Evolutionary conservation across 176 grass and related monocot species (phyloP), one percentile per base, ranked within the genome.

Genomic region (Lolium perenne): DNA sequence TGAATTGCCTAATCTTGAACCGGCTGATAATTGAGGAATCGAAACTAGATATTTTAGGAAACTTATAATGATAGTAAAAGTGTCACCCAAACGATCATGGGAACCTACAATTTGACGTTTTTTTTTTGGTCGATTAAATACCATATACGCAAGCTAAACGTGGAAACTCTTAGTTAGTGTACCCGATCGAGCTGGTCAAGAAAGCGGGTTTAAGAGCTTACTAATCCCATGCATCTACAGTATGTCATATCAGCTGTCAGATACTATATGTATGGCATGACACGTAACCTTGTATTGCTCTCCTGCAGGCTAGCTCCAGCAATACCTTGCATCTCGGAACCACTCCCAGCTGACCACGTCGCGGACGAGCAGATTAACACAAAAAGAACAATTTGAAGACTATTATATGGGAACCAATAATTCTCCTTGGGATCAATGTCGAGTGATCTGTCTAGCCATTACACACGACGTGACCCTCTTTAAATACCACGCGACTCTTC

Each of bases 401-500:
- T 11, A 38, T 70, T 69, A 32, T 69, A 53, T 60, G 59, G 2
- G 2, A 0, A 7, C 70, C 49, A 81, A 76, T 80, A 89, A 76
- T 76, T 85, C 38, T 76, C 22, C 22, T 18, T 23, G 58, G 35
- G 20, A 67, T 76, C 50, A 77, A 71, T 77, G 83, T 49, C 9
- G 26, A 68, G 69, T 76, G 83, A 76, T 66, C 72, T 32, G 10
- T 76, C 63, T 23, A 43, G 32, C 53, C 60, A 69, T 85, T 63
- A 41, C 77, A 59, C 29, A 17, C 64, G 63, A 71, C 76, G 7
- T 6, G 41, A 38, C 56, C 18, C 79, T 20, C 80, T 88, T 92
- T 89, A 91, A 87, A 91, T 87, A 80, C 65, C 16, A 3, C 18
- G 3, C 1, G 14, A 2, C 60, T 73, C 50, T 79, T 83, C 63